These are phyloP conservation scores for Wickerhamomyces sydowiorum DNA, from an alignment of 805 yeast genomes.

Conservation along the genomic window DNA sequence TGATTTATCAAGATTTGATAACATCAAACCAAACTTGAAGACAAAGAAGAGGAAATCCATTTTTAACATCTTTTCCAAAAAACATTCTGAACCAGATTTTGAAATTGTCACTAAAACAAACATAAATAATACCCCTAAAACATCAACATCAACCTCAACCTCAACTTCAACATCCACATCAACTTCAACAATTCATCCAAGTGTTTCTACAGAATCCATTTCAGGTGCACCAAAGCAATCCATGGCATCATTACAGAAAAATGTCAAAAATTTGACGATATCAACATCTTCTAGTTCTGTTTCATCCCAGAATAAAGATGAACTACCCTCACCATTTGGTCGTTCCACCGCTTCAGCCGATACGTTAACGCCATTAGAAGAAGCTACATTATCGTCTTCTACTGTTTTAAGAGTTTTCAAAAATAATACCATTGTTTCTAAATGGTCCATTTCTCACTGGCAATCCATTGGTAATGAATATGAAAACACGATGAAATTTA, in stretches of 20 bases:
- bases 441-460: conserved; percentile 20
- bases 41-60: conserved; percentile 18
- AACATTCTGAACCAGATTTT: conserved; percentile 14
- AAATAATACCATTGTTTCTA: conserved; percentile 13
- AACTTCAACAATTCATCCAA: neutral
- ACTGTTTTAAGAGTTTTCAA: conserved; percentile 7
- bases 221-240: conserved; percentile 1
- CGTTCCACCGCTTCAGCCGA: neutral
- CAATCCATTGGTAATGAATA: conserved; percentile 12
- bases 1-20: conserved; percentile 7
- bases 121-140: too few species aligned
- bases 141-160: neutral
- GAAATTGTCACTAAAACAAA: conserved; percentile 18
- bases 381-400: conserved; percentile 4
- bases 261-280: conserved; percentile 7
- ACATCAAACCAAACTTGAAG: conserved; percentile 4
- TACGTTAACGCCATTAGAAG: conserved; percentile 5
- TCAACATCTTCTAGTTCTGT: conserved; percentile 4
- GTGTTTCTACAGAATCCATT: neutral
- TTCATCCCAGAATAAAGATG: conserved; percentile 1
- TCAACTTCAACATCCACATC: neutral
- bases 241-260: conserved; percentile 9
- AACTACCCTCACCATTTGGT: conserved; percentile 7
- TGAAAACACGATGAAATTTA: conserved; percentile 13
- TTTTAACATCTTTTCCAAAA: conserved; percentile 17